Conservation (phyloP, 106 monocot species). For the Alisma plantagoaquatica region DNA sequence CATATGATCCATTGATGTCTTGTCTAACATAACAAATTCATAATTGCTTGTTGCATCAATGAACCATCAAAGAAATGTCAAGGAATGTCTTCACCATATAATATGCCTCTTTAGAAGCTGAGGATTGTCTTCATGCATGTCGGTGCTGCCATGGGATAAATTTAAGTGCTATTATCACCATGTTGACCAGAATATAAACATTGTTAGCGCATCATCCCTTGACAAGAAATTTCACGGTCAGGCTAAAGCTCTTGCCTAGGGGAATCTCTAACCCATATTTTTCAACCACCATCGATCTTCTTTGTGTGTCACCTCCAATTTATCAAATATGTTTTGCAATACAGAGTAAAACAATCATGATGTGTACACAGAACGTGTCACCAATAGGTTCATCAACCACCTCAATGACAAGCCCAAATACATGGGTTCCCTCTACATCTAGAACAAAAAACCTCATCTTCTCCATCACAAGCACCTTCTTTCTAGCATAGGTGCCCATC, state of each 20-base stretch:
- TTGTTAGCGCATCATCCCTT: too few relatives aligned
- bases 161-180: too few relatives aligned
- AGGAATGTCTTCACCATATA: too few relatives aligned
- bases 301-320: slow-evolving; percentile 27
- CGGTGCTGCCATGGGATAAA: too few relatives aligned
- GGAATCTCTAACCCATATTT: slow-evolving; percentile 53
- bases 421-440: slow-evolving; percentile 13
- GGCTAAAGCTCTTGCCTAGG: slow-evolving; percentile 71
- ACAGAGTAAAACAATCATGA: slow-evolving; percentile 3
- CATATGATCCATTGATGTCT: too few relatives aligned
- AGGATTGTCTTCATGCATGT: too few relatives aligned
- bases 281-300: slow-evolving; percentile 48
- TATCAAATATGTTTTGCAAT: slow-evolving; percentile 4
- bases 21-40: too few relatives aligned
- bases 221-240: too few relatives aligned
- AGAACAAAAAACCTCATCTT: slow-evolving; percentile 70
- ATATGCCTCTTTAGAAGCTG: too few relatives aligned
- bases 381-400: slow-evolving; percentile 36
- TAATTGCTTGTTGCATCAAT: too few relatives aligned
- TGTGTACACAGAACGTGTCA: slow-evolving; percentile 23
- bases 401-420: slow-evolving; percentile 27
- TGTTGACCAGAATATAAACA: too few relatives aligned
- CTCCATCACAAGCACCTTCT: slow-evolving; percentile 53
- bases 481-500: slow-evolving; percentile 42
- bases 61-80: too few relatives aligned